Percentiles rank a stretch among this genome's conserved stretches.
These are phyloP conservation scores for Aspergillus bridgeri DNA, from an alignment of 495 filamentous ascomycete species.

Conservation along the genomic window DNA sequence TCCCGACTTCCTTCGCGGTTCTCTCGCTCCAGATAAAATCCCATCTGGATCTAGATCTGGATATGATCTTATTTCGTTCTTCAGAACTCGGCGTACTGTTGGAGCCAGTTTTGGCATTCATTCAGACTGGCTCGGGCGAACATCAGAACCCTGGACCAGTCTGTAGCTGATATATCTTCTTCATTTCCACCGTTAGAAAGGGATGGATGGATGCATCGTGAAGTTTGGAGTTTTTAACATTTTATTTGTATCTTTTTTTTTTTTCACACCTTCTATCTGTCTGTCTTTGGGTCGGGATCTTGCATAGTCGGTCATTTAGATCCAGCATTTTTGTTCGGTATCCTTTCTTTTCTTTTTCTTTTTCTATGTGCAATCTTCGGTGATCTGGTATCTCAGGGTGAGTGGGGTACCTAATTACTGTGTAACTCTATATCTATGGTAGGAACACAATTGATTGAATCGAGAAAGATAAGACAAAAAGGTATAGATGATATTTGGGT, in stretches of 20 bases:
- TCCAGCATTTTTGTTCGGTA: not conserved
- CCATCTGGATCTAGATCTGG: not conserved
- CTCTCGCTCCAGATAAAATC: not conserved
- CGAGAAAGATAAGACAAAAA: not conserved
- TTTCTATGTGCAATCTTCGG: not conserved
- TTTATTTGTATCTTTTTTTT: not conserved
- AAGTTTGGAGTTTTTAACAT: slow-evolving; percentile 17
- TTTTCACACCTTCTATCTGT: too few relatives aligned
- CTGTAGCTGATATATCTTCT: too few relatives aligned
- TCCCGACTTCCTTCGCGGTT: not conserved
- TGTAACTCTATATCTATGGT: slow-evolving; percentile 5
- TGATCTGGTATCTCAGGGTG: not conserved
- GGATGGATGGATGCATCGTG: slow-evolving; percentile 5
- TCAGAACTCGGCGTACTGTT: not conserved
- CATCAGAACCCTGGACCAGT: not conserved
- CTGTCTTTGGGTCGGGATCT: slow-evolving; percentile 1
- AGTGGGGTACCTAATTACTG: too few relatives aligned
- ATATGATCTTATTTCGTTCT: not conserved
- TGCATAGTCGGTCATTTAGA: slow-evolving; percentile 6
- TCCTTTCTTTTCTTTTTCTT: not conserved
- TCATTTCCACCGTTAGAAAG: slow-evolving; percentile 5
- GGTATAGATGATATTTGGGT: slow-evolving; percentile 10
- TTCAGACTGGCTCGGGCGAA: not conserved
- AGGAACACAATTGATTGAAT: slow-evolving; percentile 7
- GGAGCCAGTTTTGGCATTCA: not conserved